Conservation (phyloP, 2,329 filamentous ascomycete species). For the Nannizziopsis barbatae region DNA sequence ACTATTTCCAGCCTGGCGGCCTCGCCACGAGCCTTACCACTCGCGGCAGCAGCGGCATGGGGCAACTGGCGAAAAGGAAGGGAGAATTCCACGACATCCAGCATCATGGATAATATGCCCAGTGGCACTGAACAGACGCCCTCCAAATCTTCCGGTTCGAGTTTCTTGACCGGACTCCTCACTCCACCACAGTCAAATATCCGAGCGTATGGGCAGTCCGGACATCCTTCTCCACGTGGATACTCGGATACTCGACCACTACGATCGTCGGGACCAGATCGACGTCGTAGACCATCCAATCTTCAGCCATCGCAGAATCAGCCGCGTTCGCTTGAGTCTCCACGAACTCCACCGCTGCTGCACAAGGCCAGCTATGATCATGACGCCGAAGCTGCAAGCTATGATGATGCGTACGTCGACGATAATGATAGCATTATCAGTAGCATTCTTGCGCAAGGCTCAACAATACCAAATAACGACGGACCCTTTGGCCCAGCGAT, state of each 20-base stretch:
- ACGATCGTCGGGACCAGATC: slow-evolving; percentile 22
- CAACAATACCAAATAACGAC: slow-evolving; percentile 4
- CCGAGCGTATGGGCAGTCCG: slow-evolving; percentile 30
- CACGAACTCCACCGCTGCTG: slow-evolving; percentile 45
- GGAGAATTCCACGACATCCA: slow-evolving; percentile 39
- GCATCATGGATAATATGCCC: slow-evolving; percentile 21
- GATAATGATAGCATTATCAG: slow-evolving; percentile 38
- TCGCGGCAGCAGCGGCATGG: slow-evolving; percentile 91
- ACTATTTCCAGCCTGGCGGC: slow-evolving; percentile 64
- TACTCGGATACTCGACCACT: slow-evolving; percentile 28
- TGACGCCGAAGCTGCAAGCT: slow-evolving; percentile 44
- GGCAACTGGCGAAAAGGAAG: slow-evolving; percentile 77
- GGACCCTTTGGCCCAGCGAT: slow-evolving; percentile 17
- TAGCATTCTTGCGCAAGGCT: slow-evolving; percentile 7
- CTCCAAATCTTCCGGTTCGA: slow-evolving; percentile 46
- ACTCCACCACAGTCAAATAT: slow-evolving; percentile 74
- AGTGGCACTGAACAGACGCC: slow-evolving; percentile 41
- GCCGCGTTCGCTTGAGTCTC: slow-evolving; percentile 23
- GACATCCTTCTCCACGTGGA: slow-evolving; percentile 18
- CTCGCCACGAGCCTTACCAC: slow-evolving; percentile 64
- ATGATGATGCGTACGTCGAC: slow-evolving; percentile 39
- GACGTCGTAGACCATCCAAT: slow-evolving; percentile 21
- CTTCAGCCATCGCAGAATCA: slow-evolving; percentile 21
- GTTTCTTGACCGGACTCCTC: slow-evolving; percentile 66
- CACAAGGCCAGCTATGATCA: slow-evolving; percentile 47